Evolutionary conservation across 495 filamentous ascomycete species (phyloP), one percentile per base, ranked within the genome.

Genomic region (Aspergillus panamensis): DNA sequence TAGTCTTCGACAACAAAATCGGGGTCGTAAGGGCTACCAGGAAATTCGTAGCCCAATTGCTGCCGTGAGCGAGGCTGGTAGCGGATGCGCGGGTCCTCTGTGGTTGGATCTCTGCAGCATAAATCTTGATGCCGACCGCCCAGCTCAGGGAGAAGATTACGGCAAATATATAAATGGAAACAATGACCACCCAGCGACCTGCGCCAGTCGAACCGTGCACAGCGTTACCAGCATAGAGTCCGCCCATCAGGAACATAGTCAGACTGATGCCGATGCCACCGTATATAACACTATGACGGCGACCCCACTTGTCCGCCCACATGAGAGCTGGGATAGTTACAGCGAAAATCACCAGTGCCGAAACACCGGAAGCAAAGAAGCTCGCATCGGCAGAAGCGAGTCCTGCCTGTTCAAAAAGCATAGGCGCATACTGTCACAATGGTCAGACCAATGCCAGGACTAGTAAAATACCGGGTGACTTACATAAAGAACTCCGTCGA

Each of bases 21-120:
- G 86, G 87, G 0, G 85, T 85, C 5, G 79, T 77, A 49, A 88
- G 75, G 1, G 85, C 86, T 2, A 88, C 79, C n/a, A 88, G 62
- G 66, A 82, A 88, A 62, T 88, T 88, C 10, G 73, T 60, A 10
- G 73, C 31, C 78, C 80, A 83, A 55, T 84, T 83, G 32, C 72
- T 72, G 7, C 74, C 73, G 59, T 82, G 75, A 0, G 75, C 68
- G 3, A 82, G 60, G 9, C 73, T 70, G 1, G 74, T 78, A 1
- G 81, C 80, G 12, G 71, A 74, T 14, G 81, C 80, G 8, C 83
- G 71, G 4, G 80, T 85, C 21, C 70, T 65, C 42, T 75, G 74
- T 0, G 81, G 82, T 58, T 84, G 80, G 47, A 82, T 85, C 67
- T 86, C 84, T 6, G 74, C 69, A 8, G 73, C 71, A 58, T 80